A percentile compares a stretch with the other conserved stretches of the same genome.
These are phyloP conservation scores for Leptodermis oblonga DNA, from an alignment of 257 asterid genomes.

Conservation along the genomic window DNA sequence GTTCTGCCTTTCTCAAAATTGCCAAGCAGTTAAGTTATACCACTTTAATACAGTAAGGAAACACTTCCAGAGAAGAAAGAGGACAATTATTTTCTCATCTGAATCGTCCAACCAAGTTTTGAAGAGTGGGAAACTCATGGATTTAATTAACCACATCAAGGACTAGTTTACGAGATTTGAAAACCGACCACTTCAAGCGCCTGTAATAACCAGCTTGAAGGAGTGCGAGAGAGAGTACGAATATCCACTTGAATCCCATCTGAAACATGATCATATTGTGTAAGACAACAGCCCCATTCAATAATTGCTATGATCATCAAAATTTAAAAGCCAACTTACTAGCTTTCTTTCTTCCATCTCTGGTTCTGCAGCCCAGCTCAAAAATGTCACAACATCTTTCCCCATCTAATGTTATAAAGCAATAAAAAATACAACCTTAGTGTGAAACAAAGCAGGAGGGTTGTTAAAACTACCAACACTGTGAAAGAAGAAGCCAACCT, in stretches of 20 bases:
- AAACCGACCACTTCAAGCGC: slow-evolving; percentile 74
- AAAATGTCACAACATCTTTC: slow-evolving; percentile 63
- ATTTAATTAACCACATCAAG: slow-evolving; percentile 69
- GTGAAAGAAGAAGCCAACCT: slow-evolving; percentile 29
- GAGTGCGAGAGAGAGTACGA: slow-evolving; percentile 68
- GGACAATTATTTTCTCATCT: slow-evolving; percentile 16
- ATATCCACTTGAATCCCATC: slow-evolving; percentile 91
- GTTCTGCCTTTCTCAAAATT: slow-evolving; percentile 7
- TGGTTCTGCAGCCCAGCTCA: slow-evolving; percentile 84
- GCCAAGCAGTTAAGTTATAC: slow-evolving; percentile 8
- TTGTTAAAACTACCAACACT: not conserved
- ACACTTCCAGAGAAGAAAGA: not conserved
- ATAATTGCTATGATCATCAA: not conserved
- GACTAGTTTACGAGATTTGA: slow-evolving; percentile 72
- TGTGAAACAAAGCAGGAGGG: not conserved
- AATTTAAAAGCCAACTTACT: slow-evolving; percentile 29
- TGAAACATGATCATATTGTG: slow-evolving; percentile 18
- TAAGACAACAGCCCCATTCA: not conserved
- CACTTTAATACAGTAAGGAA: slow-evolving; percentile 3
- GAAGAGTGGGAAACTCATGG: not conserved
- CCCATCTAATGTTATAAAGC: slow-evolving; percentile 55
- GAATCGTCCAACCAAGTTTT: not conserved
- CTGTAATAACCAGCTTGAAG: slow-evolving; percentile 76
- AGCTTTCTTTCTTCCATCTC: slow-evolving; percentile 89
- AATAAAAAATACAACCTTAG: slow-evolving; percentile 3